Base-by-base conservation (phyloP, 2,329 filamentous ascomycete species). In the Zelopaecilomyces penicillatus region DNA sequence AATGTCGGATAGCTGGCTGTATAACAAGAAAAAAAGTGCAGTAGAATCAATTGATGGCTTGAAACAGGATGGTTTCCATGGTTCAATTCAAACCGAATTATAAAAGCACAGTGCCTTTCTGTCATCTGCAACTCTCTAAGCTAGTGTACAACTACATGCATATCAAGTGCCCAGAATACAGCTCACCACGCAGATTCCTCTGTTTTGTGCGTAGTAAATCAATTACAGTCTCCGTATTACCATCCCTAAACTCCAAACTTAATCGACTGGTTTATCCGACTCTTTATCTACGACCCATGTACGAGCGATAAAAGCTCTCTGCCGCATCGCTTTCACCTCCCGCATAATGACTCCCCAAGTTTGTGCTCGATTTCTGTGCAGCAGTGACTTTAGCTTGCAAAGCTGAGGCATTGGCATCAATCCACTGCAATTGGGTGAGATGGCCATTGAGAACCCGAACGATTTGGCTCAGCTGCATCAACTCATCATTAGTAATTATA, bases 371-470 rank as follows among this genome's bases (percentile, higher is more conserved):
- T 66, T 90, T 90, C 62, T 95, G 89, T 27, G 90, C 87, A 30
- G 83, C 79, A 5, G 73, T 68, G 42, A 97, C 87, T 74, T 95
- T 95, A 48, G 82, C 75, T 63, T 94, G 86, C 43, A 97, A 73
- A 30, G 83, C 77, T 11, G 82, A 78, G 32, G 91, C 86, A 52
- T 91, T 90, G 52, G 82, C 80, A 60, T 97, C 91, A 63, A 98
- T 97, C 70, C 85, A 86, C 66, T 96, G 91, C 49, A 98, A 75
- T 65, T 96, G 90, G 32, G 83, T 82, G 33, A 98, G 80, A 64
- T 98, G 93, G 27, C 84, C 82, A 64, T 98, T 98, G 54, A 98
- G 82, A 41, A 97, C 89, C 51, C 88, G 84, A 43, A 97, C 91
- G 58, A 98, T 95, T 66, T 96, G 89, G 54, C 88, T 91, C 60